These are phyloP conservation scores for Candida glaebosa DNA, from an alignment of 805 yeast species.

Conservation along the genomic window DNA sequence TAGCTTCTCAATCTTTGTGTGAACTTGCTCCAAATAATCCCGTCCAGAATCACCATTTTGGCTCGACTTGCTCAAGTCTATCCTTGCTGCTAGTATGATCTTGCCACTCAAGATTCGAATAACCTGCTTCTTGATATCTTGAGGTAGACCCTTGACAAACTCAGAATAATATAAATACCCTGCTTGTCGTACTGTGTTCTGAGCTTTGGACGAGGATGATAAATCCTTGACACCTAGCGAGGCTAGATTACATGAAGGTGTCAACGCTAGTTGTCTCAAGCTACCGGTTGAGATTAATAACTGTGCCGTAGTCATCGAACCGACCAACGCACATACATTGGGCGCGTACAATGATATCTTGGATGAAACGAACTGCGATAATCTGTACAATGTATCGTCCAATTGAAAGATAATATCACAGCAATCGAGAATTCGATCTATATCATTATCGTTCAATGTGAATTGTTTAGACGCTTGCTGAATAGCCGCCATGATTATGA, in stretches of 20 bases:
- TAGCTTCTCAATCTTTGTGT: constrained; percentile 62
- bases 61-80: constrained; percentile 53
- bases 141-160: constrained; percentile 55
- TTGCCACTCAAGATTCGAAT: constrained; percentile 79
- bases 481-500: constrained; percentile 68
- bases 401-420: constrained; percentile 49
- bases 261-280: constrained; percentile 54
- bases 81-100: constrained; percentile 74
- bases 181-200: constrained; percentile 51
- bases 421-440: constrained; percentile 38
- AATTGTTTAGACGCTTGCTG: constrained; percentile 41
- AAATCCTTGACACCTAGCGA: constrained; percentile 60
- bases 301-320: constrained; percentile 70
- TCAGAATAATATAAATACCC: constrained; percentile 68
- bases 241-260: constrained; percentile 83
- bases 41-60: constrained; percentile 54
- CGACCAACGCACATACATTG: constrained; percentile 68
- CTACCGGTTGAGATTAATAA: constrained; percentile 70
- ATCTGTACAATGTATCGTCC: constrained; percentile 35
- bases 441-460: constrained; percentile 22
- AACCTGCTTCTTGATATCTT: constrained; percentile 61
- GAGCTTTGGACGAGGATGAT: constrained; percentile 23
- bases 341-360: constrained; percentile 69
- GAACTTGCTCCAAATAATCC: constrained; percentile 58
- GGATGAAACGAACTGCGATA: constrained; percentile 54